These are phyloP conservation scores for Hysterium pulicare DNA, from an alignment of 2,329 filamentous ascomycete genomes.

Conservation along the genomic window DNA sequence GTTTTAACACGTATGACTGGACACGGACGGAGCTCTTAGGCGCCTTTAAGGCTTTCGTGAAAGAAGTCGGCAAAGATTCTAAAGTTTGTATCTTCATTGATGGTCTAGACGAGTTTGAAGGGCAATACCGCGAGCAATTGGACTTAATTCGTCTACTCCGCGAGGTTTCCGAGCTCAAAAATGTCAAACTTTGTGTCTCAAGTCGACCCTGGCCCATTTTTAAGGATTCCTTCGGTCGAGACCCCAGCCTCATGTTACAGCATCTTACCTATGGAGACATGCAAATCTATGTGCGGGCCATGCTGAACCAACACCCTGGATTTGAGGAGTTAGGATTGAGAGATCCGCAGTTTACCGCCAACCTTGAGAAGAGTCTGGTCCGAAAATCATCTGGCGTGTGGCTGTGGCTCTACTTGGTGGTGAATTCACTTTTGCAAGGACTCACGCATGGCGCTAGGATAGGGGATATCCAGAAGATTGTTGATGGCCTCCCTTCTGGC, in stretches of 20 bases:
- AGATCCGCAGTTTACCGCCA: not conserved
- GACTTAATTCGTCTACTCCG: conserved; percentile 52
- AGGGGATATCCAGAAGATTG: not conserved
- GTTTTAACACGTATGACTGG: conserved; percentile 54
- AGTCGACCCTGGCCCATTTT: conserved; percentile 56
- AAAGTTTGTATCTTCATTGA: conserved; percentile 1
- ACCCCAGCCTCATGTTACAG: conserved; percentile 15
- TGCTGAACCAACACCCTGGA: not conserved
- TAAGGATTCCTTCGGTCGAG: conserved; percentile 41
- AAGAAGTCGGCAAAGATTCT: conserved; percentile 47
- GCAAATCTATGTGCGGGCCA: not conserved
- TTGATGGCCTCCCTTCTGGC: not conserved
- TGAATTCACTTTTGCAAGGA: not conserved
- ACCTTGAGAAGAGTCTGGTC: not conserved
- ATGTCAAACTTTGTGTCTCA: conserved; percentile 55
- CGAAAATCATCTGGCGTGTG: not conserved
- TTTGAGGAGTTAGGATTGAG: not conserved
- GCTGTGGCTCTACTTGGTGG: not conserved
- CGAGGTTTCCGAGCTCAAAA: conserved; percentile 53
- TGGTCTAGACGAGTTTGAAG: conserved; percentile 1
- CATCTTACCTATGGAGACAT: not conserved
- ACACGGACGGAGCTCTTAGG: conserved; percentile 33
- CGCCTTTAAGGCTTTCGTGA: conserved; percentile 54
- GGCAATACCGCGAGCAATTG: conserved; percentile 53
- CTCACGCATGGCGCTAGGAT: not conserved